Evolutionary conservation across 1,284 basidiomycete genomes (phyloP).

Genomic region (Cutaneotrichosporon mucoides): DNA sequence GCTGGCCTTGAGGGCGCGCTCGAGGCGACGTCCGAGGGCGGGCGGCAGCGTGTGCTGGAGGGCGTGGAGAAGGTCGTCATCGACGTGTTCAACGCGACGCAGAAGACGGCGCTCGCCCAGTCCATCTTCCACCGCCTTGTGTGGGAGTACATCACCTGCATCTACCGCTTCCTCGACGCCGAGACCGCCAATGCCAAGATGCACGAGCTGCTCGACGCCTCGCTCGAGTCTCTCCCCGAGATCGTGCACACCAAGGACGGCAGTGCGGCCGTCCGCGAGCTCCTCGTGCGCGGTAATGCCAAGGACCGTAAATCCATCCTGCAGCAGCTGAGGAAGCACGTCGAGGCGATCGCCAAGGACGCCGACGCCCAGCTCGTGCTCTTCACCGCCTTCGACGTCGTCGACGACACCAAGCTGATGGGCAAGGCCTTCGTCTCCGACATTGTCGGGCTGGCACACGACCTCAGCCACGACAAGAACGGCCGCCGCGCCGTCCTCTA

Average conservation of each 20-base stretch:
- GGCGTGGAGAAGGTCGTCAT: constrained; percentile 68
- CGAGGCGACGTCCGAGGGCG: constrained; percentile 61
- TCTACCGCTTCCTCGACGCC: constrained; percentile 42
- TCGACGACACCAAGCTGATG: constrained; percentile 83
- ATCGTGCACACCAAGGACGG: constrained; percentile 90
- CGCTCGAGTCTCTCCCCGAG: constrained; percentile 75
- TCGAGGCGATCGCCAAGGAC: constrained; percentile 76
- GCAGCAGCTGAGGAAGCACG: constrained; percentile 77
- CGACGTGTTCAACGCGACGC: constrained; percentile 83
- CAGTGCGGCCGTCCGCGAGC: constrained; percentile 74
- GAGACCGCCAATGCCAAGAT: constrained; percentile 47
- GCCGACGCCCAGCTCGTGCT: constrained; percentile 82
- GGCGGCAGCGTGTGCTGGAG: constrained; percentile 61
- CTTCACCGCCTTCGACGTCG: constrained; percentile 78
- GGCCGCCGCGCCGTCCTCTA: constrained; percentile 73
- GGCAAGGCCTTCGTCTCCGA: constrained; percentile 67
- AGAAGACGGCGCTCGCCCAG: constrained; percentile 79
- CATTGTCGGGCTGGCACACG: constrained; percentile 55
- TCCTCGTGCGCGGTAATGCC: constrained; percentile 71
- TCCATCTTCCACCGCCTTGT: constrained; percentile 74
- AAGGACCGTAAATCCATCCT: constrained; percentile 87
- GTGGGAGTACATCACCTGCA: constrained; percentile 46
- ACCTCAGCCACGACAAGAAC: constrained; percentile 47
- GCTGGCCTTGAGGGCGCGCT: constrained; percentile 62
- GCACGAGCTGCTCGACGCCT: constrained; percentile 50